Conservation (phyloP, 2,329 filamentous ascomycete genomes). For the Cercospora sojina region DNA sequence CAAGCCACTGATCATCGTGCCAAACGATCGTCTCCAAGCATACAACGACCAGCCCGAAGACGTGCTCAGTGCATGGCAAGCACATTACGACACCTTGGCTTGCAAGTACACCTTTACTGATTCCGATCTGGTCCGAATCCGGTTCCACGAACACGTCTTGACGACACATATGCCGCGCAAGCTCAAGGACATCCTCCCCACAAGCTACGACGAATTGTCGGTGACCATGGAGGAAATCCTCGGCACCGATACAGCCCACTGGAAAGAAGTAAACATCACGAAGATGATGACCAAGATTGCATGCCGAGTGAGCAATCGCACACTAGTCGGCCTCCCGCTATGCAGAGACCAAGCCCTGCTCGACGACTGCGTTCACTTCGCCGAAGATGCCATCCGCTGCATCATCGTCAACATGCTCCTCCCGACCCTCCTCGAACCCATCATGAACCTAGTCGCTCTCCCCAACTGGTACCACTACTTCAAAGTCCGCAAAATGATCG, state of each 20-base stretch:
- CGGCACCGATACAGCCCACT: constrained; percentile 42
- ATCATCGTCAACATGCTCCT: constrained; percentile 50
- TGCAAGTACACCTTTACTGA: constrained; percentile 43
- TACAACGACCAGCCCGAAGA: constrained; percentile 46
- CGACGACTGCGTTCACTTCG: constrained; percentile 51
- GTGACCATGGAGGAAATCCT: constrained; percentile 38
- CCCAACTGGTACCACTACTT: constrained; percentile 52
- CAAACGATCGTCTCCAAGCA: constrained; percentile 36
- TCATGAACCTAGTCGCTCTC: constrained; percentile 47
- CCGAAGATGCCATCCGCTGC: constrained; percentile 47
- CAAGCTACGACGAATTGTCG: constrained; percentile 42
- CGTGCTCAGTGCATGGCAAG: constrained; percentile 39
- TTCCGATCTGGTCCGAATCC: constrained; percentile 38
- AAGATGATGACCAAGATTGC: constrained; percentile 41
- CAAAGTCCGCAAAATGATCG: constrained; percentile 43
- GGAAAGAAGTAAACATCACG: constrained; percentile 40
- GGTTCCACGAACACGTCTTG: constrained; percentile 46
- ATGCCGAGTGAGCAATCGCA: constrained; percentile 45
- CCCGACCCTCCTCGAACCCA: constrained; percentile 50
- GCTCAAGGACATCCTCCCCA: constrained; percentile 41
- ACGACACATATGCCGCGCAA: constrained; percentile 44
- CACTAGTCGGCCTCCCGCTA: constrained; percentile 47
- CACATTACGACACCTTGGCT: constrained; percentile 42
- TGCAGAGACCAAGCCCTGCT: constrained; percentile 51
- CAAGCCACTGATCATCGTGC: constrained; percentile 26